Percentiles rank a stretch among this genome's conserved stretches.
These are phyloP conservation scores for Pythium rishiriense DNA, from an alignment of 352 stramenopile species.

Conservation along the genomic window DNA sequence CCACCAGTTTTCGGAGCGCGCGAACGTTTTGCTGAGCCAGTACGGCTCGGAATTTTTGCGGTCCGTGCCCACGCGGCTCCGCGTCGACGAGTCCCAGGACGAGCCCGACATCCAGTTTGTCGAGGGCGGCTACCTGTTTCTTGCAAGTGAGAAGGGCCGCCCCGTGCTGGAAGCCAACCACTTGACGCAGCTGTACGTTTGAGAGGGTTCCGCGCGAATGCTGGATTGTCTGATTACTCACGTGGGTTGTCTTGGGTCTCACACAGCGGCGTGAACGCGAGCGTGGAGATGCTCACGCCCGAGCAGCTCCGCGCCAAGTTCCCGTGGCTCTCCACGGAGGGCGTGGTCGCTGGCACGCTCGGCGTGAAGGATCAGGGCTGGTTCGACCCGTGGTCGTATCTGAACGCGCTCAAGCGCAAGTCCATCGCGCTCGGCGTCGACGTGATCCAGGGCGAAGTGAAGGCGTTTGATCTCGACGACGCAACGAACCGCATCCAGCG, in stretches of 20 bases:
- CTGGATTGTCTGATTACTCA: no score
- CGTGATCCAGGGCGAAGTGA: conserved; percentile 70
- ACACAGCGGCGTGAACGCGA: conserved; percentile 39
- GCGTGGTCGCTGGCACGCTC: conserved; percentile 56
- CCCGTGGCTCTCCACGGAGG: conserved; percentile 75
- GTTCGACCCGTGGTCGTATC: conserved; percentile 85
- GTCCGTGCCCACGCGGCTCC: conserved; percentile 47
- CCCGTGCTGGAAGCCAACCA: conserved; percentile 65
- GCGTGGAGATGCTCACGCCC: conserved; percentile 55
- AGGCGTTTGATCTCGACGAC: conserved; percentile 54
- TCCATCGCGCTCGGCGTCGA: conserved; percentile 69
- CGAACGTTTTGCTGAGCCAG: conserved; percentile 80
- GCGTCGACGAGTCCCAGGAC: conserved; percentile 50
- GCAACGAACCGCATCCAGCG: conserved; percentile 57
- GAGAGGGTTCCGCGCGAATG: not conserved
- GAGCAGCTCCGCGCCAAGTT: conserved; percentile 60
- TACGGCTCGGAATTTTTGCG: conserved; percentile 78
- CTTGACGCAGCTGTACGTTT: conserved; percentile 40
- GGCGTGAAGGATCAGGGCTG: conserved; percentile 76
- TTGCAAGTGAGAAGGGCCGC: conserved; percentile 66
- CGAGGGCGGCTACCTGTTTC: conserved; percentile 81
- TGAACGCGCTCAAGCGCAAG: conserved; percentile 76
- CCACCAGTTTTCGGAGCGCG: conserved; percentile 78
- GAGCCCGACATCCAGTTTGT: conserved; percentile 75
- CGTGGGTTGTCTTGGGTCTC: not conserved